Conservation (phyloP, 768 basidiomycete genomes). For the Phallus indusiatus region DNA sequence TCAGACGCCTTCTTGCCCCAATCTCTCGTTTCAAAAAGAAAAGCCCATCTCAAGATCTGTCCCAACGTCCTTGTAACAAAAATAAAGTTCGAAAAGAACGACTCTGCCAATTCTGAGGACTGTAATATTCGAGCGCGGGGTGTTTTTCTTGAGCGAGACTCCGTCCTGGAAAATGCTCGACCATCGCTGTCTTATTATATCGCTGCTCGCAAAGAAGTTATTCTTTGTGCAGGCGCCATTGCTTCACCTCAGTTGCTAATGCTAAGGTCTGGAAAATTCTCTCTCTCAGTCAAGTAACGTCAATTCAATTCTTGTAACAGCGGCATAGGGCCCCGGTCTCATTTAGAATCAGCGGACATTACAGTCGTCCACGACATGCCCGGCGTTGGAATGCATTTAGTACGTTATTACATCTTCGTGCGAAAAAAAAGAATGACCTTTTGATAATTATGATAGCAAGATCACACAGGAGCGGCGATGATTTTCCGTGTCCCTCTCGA, state of each 20-base stretch:
- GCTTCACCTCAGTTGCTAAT: conserved; percentile 16
- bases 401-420: background rate
- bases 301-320: background rate
- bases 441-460: background rate
- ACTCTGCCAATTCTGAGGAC: background rate
- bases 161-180: background rate
- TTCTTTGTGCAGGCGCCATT: conserved; percentile 17
- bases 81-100: background rate
- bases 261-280: conserved; percentile 16
- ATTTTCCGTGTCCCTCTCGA: background rate
- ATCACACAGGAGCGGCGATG: background rate
- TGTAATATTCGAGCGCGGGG: background rate
- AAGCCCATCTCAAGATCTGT: background rate
- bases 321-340: conserved; percentile 13
- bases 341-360: background rate
- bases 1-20: background rate
- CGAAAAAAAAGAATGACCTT: background rate
- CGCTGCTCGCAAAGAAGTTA: conserved; percentile 12
- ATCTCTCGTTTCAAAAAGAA: background rate
- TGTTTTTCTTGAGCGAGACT: background rate
- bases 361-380: background rate
- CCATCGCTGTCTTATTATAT: background rate
- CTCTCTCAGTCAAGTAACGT: background rate
- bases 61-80: background rate
- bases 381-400: background rate